These are phyloP conservation scores for Russula vinacea DNA, from an alignment of 768 basidiomycete species.

Conservation along the genomic window DNA sequence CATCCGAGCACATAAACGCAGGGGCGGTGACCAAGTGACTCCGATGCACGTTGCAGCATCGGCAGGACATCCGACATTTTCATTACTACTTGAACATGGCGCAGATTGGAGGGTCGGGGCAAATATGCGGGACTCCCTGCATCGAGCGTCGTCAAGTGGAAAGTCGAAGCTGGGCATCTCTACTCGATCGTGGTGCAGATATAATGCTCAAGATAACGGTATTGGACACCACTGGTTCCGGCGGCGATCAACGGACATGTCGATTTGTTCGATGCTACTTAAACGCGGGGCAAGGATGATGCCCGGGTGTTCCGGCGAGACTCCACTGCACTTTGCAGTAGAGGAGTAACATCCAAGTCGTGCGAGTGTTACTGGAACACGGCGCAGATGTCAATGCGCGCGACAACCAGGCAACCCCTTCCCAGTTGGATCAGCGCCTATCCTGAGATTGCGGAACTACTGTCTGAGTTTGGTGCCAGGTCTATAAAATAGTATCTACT, in stretches of 20 bases:
- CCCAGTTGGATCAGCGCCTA: too few species aligned
- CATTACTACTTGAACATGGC: not conserved
- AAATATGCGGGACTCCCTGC: not conserved
- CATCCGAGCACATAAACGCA: not conserved
- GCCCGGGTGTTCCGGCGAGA: not conserved
- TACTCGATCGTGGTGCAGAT: not conserved
- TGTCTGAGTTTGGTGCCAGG: too few species aligned
- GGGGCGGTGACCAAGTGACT: rapidly evolving
- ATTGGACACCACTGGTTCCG: too few species aligned
- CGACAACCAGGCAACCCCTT: too few species aligned
- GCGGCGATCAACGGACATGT: not conserved
- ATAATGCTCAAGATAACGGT: not conserved
- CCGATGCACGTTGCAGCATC: not conserved
- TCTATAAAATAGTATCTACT: too few species aligned
- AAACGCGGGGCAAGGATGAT: not conserved
- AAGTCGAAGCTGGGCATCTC: not conserved
- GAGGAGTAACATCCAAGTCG: not conserved
- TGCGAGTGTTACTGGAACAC: not conserved
- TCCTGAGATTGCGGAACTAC: too few species aligned
- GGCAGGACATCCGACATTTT: not conserved
- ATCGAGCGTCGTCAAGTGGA: not conserved
- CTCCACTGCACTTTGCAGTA: not conserved
- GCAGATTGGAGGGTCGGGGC: not conserved
- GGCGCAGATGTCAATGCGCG: not conserved
- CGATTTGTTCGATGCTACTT: not conserved